Conservation (phyloP, 2,329 filamentous ascomycete genomes). For the Cercospora sp. region DNA sequence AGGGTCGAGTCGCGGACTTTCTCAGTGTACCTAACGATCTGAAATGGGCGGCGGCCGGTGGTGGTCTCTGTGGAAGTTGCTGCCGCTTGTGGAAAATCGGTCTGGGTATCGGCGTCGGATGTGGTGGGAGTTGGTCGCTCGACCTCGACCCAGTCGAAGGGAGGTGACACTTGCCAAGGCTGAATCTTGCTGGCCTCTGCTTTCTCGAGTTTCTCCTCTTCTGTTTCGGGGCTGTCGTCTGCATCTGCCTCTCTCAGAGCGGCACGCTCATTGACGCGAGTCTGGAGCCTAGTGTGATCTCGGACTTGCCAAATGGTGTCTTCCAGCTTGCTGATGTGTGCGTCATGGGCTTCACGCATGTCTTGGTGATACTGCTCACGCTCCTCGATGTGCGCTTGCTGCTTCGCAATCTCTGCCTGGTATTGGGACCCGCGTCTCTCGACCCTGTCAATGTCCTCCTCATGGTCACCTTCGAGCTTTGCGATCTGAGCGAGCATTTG, state of each 20-base stretch:
- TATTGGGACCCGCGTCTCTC: background rate
- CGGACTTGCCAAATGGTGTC: background rate
- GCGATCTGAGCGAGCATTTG: background rate
- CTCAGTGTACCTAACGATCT: background rate
- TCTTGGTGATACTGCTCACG: background rate
- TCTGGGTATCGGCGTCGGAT: background rate
- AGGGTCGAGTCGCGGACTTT: constrained; percentile 2
- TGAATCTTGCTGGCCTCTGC: background rate
- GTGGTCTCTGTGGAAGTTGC: background rate
- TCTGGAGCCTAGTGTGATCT: background rate
- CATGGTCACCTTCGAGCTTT: background rate
- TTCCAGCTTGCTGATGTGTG: background rate
- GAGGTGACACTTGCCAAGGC: background rate
- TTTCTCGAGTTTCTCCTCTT: background rate
- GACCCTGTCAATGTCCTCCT: background rate
- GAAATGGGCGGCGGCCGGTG: background rate
- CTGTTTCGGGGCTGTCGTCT: background rate
- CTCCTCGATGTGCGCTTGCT: background rate
- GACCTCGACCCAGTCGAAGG: background rate
- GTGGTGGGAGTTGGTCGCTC: background rate
- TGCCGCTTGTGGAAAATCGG: background rate
- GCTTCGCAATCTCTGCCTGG: background rate
- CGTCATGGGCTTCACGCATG: background rate
- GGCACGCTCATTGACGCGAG: background rate
- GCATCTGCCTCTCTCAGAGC: background rate